Evolutionary conservation across 1,284 basidiomycete species (phyloP).

Genomic region (Moesziomyces sp.): DNA sequence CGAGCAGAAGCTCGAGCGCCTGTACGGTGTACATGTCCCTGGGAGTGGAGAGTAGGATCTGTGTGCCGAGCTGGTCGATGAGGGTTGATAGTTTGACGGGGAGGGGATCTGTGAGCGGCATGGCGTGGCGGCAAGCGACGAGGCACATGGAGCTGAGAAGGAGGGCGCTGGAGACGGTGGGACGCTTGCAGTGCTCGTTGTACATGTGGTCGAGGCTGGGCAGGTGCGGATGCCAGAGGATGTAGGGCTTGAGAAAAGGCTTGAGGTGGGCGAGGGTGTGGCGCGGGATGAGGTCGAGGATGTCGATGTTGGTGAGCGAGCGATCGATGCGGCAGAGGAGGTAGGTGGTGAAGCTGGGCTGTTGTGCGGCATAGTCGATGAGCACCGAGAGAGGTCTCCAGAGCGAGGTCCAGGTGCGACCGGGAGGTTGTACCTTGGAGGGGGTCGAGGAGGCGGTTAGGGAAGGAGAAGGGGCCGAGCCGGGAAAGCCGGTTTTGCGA

Average conservation of each 20-base stretch:
- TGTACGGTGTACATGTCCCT: conserved; percentile 45
- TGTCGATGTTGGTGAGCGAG: conserved; percentile 23
- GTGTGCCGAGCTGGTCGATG: conserved; percentile 45
- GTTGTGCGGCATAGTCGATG: conserved; percentile 48
- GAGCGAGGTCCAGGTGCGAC: conserved; percentile 48
- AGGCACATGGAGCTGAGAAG: conserved; percentile 48
- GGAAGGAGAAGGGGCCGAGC: conserved; percentile 11
- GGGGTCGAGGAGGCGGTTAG: not conserved
- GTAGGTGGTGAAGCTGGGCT: conserved; percentile 43
- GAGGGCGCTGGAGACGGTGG: conserved; percentile 34
- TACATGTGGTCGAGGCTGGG: conserved; percentile 30
- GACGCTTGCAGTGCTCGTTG: conserved; percentile 23
- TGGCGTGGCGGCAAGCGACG: conserved; percentile 40
- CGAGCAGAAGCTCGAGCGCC: conserved; percentile 43
- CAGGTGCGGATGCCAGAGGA: conserved; percentile 48
- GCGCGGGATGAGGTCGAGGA: conserved; percentile 33
- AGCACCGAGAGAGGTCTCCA: conserved; percentile 48
- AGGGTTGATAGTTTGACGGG: conserved; percentile 37
- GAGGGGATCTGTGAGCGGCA: conserved; percentile 39
- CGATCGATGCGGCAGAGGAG: conserved; percentile 36
- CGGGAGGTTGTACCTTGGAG: conserved; percentile 28
- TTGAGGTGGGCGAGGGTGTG: conserved; percentile 31
- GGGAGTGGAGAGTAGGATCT: conserved; percentile 40
- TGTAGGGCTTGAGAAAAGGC: conserved; percentile 36
- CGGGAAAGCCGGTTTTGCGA: conserved; percentile 1